Conservation (phyloP, 345 rosid genomes). For the Euphorbia lathyris region DNA sequence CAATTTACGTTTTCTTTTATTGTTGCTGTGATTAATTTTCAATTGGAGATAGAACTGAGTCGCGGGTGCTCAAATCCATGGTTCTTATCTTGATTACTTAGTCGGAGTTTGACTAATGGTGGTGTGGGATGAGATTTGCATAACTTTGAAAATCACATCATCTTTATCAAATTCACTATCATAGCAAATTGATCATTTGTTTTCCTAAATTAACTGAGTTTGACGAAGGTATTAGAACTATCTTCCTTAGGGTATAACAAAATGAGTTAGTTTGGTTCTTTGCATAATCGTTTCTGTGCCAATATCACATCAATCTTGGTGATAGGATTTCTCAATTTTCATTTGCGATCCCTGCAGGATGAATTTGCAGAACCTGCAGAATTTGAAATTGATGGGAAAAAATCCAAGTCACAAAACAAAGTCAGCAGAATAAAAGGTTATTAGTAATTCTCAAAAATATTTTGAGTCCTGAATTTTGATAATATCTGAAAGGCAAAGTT, state of each 20-base stretch:
- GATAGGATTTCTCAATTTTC: neutral
- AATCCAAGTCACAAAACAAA: constrained; percentile 41
- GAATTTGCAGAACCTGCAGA: constrained; percentile 70
- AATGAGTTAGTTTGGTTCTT: neutral
- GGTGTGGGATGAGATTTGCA: neutral
- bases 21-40: too few relatives aligned
- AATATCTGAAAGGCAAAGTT: constrained; percentile 21
- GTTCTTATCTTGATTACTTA: neutral
- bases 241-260: too few relatives aligned
- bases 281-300: neutral
- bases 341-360: constrained; percentile 43
- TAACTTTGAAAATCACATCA: neutral
- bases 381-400: constrained; percentile 46
- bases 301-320: neutral
- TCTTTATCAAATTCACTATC: neutral
- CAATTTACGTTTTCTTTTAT: too few relatives aligned
- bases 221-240: neutral
- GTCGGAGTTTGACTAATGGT: neutral
- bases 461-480: neutral
- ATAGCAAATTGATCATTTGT: neutral
- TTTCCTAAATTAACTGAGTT: neutral
- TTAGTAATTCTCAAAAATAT: neutral
- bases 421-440: constrained; percentile 41
- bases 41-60: neutral
- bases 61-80: neutral